phyloP scores from a whole-genome alignment of 75 land plant species.

The Larix kaempferi region DNA sequence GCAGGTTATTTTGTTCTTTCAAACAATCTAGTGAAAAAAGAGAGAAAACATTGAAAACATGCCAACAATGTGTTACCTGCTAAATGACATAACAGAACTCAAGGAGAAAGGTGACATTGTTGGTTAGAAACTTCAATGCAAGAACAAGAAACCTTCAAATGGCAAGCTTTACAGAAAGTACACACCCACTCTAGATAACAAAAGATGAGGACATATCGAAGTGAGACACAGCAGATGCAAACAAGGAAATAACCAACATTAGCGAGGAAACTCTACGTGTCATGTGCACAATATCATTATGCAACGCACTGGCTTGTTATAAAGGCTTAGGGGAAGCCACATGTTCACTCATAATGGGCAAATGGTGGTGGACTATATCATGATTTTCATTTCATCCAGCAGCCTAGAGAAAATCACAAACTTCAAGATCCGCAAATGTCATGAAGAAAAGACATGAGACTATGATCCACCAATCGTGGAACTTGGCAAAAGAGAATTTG shows the following conservation, averaged over 20 bases:
- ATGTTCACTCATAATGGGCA: neutral
- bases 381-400: no score
- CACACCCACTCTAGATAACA: no score
- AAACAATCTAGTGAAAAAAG: neutral
- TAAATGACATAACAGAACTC: neutral
- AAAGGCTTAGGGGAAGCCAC: neutral
- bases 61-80: neutral
- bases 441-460: no score
- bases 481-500: no score
- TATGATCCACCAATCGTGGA: no score
- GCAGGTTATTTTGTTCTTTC: slow-evolving; percentile 1
- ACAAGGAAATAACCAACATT: no score
- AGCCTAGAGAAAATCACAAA: no score
- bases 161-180: neutral
- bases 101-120: neutral
- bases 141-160: neutral
- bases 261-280: neutral
- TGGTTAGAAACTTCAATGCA: neutral
- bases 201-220: no score
- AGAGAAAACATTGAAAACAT: neutral
- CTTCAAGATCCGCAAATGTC: no score
- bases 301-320: no score
- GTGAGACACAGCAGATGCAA: no score
- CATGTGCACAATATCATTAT: neutral
- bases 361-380: neutral